Evolutionary conservation across 495 filamentous ascomycete species (phyloP), one percentile per base, ranked within the genome.

Genomic region (Penicillium ochrochloron): DNA sequence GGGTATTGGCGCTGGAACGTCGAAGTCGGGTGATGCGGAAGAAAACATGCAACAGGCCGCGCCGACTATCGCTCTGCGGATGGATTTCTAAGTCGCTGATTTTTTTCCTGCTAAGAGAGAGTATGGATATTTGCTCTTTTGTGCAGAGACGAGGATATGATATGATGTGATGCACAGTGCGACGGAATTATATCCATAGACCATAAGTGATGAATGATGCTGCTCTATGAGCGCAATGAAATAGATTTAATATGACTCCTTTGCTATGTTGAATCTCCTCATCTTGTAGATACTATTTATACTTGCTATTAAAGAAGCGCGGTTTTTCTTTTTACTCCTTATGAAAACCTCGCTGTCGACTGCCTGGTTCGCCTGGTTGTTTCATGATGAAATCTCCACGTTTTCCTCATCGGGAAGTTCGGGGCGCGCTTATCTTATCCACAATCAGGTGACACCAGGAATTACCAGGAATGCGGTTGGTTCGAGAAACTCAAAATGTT

Each of bases 1-100:
- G 2, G 80, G 79, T 12, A 68, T 73, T 35, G 75, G 67, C n/a
- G 62, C 80, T 58, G 70, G 70, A 17, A 59, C 71, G 35, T 71
- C 70, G 7, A 69, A 58, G 72, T 66, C 54, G 19, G 66, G 50
- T 15, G 70, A 70, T 39, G 62, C 65, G 59, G 74, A 64, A 33
- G 79, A 75, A 25, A 74, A 71, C 65, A 73, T 71, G 33, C 76
- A 83, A 37, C 86, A 81, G 63, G 86, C 70, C 51, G 83, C 88
- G 76, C 96, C 95, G 15, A 96, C 79, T 63, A 99, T 99, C 84
- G 92, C 92, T 57, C 72, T 99, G 75, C 92, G 94, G 82, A 93
- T 98, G 90, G 84, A 97, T 72, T 97, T 99, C 85, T 83, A 73
- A 52, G 48, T 21, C 55, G 52, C 21, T 21, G 53, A 51, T 25